Base-by-base conservation (phyloP, 2,329 filamentous ascomycete genomes). In the Aspergillus unguis region DNA sequence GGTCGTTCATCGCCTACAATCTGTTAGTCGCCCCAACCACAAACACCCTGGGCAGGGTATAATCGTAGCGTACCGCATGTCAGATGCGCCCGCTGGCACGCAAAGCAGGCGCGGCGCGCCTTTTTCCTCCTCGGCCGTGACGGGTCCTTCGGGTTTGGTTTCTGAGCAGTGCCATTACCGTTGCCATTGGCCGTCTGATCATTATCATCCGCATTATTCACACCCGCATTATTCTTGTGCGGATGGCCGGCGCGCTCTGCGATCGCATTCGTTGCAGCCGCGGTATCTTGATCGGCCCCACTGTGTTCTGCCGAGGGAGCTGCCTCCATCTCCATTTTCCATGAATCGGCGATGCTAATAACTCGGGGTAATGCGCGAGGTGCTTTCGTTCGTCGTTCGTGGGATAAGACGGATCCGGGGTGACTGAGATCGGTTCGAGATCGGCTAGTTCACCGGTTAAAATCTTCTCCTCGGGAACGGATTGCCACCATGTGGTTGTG, bases 71-170 rank as follows among this genome's bases (percentile, higher is more conserved):
- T 88, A 97, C 94, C 92, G 78, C 94, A 99, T 60, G 94, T 99
- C 70, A 99, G 78, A 81, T 99, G 94, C 58, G 94, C 94, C 73
- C 92, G 83, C 76, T 99, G 94, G 74, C 94, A 99, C 58, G 94
- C 92, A 82, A 88, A 96, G 74, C 94, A 99, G 53, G 94, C 94
- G 71, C 94, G 83, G 62, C 92, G 84, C 35, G 94, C 94, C 81
- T 99, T 99, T 80, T 97, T 99, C 66, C 94, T 84, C 62, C 92
- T 82, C 17, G 94, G 92, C 55, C 94, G 85, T 65, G 87, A 80
- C 52, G 92, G 92, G 70, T 99, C 94, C 73, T 97, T 97, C 52
- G 91, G 84, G 66, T 82, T 83, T 32, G 66, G 58, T 60, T 75
- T 89, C 81, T 70, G 85, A 17, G 17, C 17, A 17, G 17, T 17